Evolutionary conservation across 352 stramenopile genomes (phyloP), one percentile per base, ranked within the genome.

Genomic region (Phytophthora constricta): DNA sequence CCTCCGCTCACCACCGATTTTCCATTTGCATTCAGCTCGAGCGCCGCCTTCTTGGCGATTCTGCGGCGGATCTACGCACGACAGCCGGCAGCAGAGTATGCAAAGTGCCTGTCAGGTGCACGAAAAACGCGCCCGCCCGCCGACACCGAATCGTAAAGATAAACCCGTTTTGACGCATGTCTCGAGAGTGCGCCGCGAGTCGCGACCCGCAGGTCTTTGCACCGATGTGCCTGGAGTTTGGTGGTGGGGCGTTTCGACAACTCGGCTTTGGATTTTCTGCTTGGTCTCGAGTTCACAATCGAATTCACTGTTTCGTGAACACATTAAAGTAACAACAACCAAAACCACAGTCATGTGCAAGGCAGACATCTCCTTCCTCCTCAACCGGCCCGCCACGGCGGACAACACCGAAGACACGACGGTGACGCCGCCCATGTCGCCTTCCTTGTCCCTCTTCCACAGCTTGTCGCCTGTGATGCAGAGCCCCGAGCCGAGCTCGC

Each of bases 361-460:
- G 58, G 63, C 74, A 57, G 68, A 78, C 57, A 82, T 82, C 61
- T 68, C 68, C 19, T 82, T 80, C 64, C 68, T 82, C 51, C 74
- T 82, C 60, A 82, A 82, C 53, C 71, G 71, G 19, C 50, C 43
- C 9, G 45, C 41, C 14, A 46, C 17, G 57, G 45, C 46, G 58
- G 25, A 3, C 19, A 49, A 56, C 42, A 39, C 19, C 43, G 51
- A 58, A 17, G 27, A 46, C 47, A 34, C 49, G 16, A 37, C 51
- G 47, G 37, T 49, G 23, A n/a, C 37, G 14, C 43, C 53, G 10
- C 49, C 54, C 53, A 66, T 48, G 16, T 27, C 68, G 42, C 58
- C 55, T 31, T 65, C 70, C 3, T 76, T 70, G 61, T 61, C 67
- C 11, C 65, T 77, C 13, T 77, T 70, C 65, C 61, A 49, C 27